Evolutionary conservation across 768 basidiomycete genomes (phyloP).

Genomic region (Boletellus ananas): DNA sequence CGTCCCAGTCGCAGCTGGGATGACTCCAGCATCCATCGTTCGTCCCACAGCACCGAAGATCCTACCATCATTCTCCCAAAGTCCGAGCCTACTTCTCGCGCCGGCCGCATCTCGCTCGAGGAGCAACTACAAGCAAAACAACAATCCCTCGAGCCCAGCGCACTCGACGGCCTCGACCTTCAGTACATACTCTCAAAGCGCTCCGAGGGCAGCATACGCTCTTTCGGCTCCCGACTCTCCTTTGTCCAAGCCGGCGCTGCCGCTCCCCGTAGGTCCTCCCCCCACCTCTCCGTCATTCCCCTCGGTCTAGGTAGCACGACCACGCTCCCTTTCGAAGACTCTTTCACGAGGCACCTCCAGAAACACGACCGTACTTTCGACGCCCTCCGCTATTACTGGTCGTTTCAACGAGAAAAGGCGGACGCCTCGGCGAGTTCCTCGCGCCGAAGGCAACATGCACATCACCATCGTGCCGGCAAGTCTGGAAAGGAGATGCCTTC

Average conservation of each 20-base stretch:
- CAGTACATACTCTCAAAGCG: conserved; percentile 38
- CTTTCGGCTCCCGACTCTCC: conserved; percentile 20
- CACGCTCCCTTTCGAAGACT: conserved; percentile 37
- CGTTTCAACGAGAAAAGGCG: conserved; percentile 51
- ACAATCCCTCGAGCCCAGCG: conserved; percentile 9
- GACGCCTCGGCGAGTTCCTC: conserved; percentile 29
- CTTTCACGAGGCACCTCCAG: conserved; percentile 37
- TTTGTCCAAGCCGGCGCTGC: conserved; percentile 7
- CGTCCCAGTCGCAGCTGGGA: conserved; percentile 61
- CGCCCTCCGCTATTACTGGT: conserved; percentile 49
- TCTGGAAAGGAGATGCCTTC: conserved; percentile 18
- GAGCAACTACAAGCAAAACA: conserved; percentile 34
- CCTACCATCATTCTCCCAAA: conserved; percentile 38
- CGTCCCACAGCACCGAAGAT: conserved; percentile 19
- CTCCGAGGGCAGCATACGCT: conserved; percentile 35
- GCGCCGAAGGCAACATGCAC: conserved; percentile 21
- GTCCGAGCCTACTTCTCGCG: conserved; percentile 39
- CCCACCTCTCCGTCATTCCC: conserved; percentile 20
- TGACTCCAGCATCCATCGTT: conserved; percentile 32
- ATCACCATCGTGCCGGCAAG: conserved; percentile 15
- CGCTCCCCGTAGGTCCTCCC: conserved; percentile 19
- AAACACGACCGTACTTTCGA: conserved; percentile 43
- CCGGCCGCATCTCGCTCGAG: conserved; percentile 54
- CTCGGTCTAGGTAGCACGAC: conserved; percentile 31
- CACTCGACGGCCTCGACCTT: conserved; percentile 41